A percentile compares a stretch with the other conserved stretches of the same genome.
Evolutionary conservation across 768 basidiomycete species (phyloP).

Genomic region (Coprinopsis strossmayeri): DNA sequence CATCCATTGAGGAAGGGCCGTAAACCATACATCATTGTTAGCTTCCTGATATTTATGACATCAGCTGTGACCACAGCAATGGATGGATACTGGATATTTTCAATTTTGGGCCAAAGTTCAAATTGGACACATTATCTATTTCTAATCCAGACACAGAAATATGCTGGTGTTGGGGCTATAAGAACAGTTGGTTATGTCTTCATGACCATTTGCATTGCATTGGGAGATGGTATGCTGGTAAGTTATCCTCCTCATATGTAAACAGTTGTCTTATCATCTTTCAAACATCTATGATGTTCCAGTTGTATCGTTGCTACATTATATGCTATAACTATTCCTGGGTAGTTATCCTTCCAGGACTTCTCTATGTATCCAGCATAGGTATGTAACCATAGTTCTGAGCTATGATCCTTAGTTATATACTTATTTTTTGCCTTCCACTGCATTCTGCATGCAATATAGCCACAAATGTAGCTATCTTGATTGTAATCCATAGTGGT

Average conservation of each 20-base stretch:
- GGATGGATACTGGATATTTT: neutral
- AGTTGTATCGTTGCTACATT: conserved; percentile 1
- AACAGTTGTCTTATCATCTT: neutral
- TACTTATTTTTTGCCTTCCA: too few relatives aligned
- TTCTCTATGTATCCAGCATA: neutral
- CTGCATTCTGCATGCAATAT: neutral
- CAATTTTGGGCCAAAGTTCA: neutral
- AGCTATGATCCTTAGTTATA: neutral
- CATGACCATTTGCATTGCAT: too few relatives aligned
- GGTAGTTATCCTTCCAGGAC: neutral
- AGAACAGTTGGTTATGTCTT: too few relatives aligned
- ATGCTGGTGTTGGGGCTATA: too few relatives aligned
- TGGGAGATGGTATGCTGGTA: neutral
- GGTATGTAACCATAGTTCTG: neutral
- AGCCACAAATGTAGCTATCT: too few relatives aligned
- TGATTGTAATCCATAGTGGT: too few relatives aligned
- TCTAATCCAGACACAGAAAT: too few relatives aligned
- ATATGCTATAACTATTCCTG: neutral
- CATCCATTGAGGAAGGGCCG: neutral
- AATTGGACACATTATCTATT: neutral
- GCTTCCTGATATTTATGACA: neutral
- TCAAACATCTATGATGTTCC: too few relatives aligned
- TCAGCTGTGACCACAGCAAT: neutral
- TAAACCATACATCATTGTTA: neutral
- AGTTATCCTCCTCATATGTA: neutral